These are phyloP conservation scores for Hymenoscyphus salicellus DNA, from an alignment of 2,329 filamentous ascomycete genomes.

Conservation along the genomic window DNA sequence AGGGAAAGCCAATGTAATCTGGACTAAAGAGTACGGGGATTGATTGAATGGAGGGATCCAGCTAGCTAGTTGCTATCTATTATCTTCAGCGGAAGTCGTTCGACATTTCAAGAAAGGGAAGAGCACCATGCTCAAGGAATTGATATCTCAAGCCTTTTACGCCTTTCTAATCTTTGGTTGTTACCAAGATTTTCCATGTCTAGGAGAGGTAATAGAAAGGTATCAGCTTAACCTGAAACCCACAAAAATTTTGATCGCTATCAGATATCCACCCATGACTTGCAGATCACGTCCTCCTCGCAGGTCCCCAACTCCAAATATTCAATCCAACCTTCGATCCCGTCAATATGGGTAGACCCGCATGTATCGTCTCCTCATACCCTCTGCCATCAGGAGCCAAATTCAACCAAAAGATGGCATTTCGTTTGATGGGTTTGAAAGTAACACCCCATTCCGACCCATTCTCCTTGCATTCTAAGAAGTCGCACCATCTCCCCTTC, in stretches of 20 bases:
- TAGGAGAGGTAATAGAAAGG: not conserved
- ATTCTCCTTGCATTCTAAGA: conserved; percentile 48
- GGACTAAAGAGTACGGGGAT: too few relatives aligned
- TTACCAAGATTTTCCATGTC: too few relatives aligned
- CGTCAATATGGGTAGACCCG: conserved; percentile 53
- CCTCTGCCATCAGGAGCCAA: conserved; percentile 52
- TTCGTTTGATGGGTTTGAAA: conserved; percentile 55
- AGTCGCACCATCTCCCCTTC: conserved; percentile 51
- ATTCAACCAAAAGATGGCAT: conserved; percentile 63
- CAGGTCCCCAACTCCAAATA: conserved; percentile 57
- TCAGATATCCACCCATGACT: not conserved
- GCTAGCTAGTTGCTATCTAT: too few relatives aligned
- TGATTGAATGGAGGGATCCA: too few relatives aligned
- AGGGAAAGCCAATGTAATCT: too few relatives aligned
- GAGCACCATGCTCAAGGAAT: too few relatives aligned
- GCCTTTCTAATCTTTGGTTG: too few relatives aligned
- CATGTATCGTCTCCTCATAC: conserved; percentile 59
- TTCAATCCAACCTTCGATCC: conserved; percentile 61
- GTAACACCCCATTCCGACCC: conserved; percentile 45
- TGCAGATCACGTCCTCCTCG: conserved; percentile 17
- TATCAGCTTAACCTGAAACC: not conserved
- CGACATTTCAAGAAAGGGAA: too few relatives aligned
- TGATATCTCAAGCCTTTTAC: too few relatives aligned
- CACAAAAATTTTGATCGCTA: not conserved
- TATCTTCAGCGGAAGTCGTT: too few relatives aligned